Evolutionary conservation across 495 filamentous ascomycete genomes (phyloP).

Genomic region (Filosporella fistucella): DNA sequence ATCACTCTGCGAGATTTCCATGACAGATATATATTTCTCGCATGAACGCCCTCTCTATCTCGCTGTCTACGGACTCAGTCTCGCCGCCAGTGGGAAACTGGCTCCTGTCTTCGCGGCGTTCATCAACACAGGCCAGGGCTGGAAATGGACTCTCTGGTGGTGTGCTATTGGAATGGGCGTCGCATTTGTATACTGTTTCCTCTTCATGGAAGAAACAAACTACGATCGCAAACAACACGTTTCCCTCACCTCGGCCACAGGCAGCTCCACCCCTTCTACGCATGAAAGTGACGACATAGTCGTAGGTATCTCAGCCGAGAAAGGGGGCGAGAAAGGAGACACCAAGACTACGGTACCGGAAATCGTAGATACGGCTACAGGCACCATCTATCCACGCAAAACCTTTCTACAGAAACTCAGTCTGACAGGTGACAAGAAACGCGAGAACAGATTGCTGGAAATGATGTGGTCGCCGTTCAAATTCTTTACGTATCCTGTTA

Average conservation of each 20-base stretch:
- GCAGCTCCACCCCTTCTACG: not conserved
- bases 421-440: constrained; percentile 5
- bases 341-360: not conserved
- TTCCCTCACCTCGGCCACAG: not conserved
- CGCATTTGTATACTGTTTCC: constrained; percentile 29
- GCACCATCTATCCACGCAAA: constrained; percentile 10
- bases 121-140: constrained; percentile 37
- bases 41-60: constrained; percentile 66
- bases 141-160: constrained; percentile 47
- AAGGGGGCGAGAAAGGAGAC: constrained; percentile 1
- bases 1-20: constrained; percentile 55
- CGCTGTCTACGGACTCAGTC: constrained; percentile 57
- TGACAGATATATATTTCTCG: constrained; percentile 64
- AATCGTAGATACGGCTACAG: not conserved
- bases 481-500: constrained; percentile 23
- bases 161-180: constrained; percentile 40
- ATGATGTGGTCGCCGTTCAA: constrained; percentile 18
- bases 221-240: constrained; percentile 19
- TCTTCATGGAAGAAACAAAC: constrained; percentile 43
- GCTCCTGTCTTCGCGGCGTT: constrained; percentile 42
- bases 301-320: not conserved
- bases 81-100: constrained; percentile 58
- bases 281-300: not conserved
- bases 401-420: constrained; percentile 10
- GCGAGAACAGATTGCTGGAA: constrained; percentile 6